Base-by-base conservation (phyloP, 257 asterid species). In the Fraxinus americana region DNA sequence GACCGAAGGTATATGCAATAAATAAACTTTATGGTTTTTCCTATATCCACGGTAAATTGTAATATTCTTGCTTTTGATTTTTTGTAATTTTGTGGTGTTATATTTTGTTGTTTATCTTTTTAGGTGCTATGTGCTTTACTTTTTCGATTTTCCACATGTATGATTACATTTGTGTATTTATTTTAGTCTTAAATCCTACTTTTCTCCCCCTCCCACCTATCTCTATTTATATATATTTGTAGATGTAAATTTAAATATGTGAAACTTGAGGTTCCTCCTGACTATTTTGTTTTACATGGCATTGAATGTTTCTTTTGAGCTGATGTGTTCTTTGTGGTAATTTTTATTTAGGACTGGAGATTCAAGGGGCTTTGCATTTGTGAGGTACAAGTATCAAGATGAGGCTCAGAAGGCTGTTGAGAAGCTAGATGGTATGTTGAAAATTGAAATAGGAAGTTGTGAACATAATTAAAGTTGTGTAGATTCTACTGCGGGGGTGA, bases 351-450 rank as follows among this genome's bases (percentile, higher is more conserved):
- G 99, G 92, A 96, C 97, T 76, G 99, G 99, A n/a, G 98, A 96
- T 86, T 96, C 98, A 3, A 87, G 97, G 85, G 99, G 98, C 21
- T 96, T 96, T 87, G 99, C 99, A 2, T 96, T 96, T 83, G 98
- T 96, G 76, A 83, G 99, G 38, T 96, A 96, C 74, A 96, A 93
- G 85, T 93, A 96, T 81, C 97, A 92, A 83, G 99, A 96, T 63
- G 99, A 96, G 86, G 99, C 99, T 35, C 83, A 79, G 50, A 93
- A 93, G 87, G 99, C 97, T 1, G 99, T 96, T 38, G 98, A 96
- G 0, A 96, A 89, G 90, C 97, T 93, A 10, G 98, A 96, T 84
- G 99, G 99, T 96, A 67, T 75, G 88, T 76, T 41, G 25, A 17
- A 57, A 27, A 9, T 38, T 34, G 1, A 67, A 66, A 19, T 82